Conservation (phyloP, 306 rosid genomes). For the Quercus cerris region DNA sequence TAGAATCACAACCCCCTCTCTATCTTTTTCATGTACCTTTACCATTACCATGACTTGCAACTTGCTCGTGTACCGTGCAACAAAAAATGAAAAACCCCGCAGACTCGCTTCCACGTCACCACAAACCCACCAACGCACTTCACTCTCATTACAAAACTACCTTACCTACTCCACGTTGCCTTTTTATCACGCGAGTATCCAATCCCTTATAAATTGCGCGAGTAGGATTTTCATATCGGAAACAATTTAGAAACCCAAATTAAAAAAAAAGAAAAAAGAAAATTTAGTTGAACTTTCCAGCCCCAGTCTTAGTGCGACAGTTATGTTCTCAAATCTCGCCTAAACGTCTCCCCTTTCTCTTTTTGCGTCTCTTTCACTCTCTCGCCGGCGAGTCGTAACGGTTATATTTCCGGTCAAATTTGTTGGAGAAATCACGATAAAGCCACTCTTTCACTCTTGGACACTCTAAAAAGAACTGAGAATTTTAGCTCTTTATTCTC, state of each 20-base stretch:
- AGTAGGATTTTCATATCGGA: conserved; percentile 8
- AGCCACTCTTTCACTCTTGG: too few species aligned
- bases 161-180: background rate
- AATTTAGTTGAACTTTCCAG: conserved; percentile 5
- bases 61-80: background rate
- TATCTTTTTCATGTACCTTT: background rate
- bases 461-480: too few species aligned
- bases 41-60: background rate
- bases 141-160: conserved; percentile 18
- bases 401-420: conserved; percentile 41
- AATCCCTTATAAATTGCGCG: conserved; percentile 26
- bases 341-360: background rate
- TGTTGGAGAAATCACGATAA: background rate
- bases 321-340: conserved; percentile 53
- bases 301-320: conserved; percentile 36
- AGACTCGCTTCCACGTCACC: conserved; percentile 10
- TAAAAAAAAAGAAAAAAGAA: too few species aligned
- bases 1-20: background rate
- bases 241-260: background rate
- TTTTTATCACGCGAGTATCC: conserved; percentile 15
- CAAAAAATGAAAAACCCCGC: background rate
- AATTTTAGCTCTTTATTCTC: background rate
- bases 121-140: background rate
- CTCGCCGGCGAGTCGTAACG: conserved; percentile 42
- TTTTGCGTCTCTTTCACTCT: background rate